Conservation (phyloP, 108 stramenopile genomes). For the Conticribra guillardii region DNA sequence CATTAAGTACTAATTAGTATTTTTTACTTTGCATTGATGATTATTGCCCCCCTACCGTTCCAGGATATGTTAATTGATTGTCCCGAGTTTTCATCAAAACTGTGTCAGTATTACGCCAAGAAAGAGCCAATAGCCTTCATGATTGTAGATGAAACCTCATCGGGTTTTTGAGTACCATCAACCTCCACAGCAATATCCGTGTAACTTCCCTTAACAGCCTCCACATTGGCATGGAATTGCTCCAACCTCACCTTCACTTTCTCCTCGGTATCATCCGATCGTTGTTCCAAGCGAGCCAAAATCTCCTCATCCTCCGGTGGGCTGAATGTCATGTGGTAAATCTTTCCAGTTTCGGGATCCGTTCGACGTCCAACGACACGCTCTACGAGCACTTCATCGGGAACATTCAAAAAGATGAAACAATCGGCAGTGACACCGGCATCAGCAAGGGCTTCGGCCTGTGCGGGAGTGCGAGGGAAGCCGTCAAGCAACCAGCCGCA, state of each 20-base stretch:
- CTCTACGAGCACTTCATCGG: constrained; percentile 91
- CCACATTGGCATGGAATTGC: constrained; percentile 90
- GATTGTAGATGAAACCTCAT: constrained; percentile 56
- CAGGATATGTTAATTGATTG: too few species aligned
- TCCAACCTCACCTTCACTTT: constrained; percentile 91
- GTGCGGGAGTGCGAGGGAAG: constrained; percentile 94
- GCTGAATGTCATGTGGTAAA: constrained; percentile 95
- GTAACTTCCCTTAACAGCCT: constrained; percentile 79
- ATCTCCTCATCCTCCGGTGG: constrained; percentile 88
- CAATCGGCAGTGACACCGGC: constrained; percentile 86
- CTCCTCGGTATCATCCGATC: constrained; percentile 97
- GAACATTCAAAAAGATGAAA: constrained; percentile 94
- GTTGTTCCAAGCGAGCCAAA: constrained; percentile 77
- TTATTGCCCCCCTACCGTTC: too few species aligned
- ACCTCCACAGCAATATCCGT: constrained; percentile 75
- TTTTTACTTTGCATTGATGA: too few species aligned
- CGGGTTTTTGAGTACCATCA: constrained; percentile 74
- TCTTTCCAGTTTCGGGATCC: constrained; percentile 95
- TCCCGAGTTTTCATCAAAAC: too few species aligned
- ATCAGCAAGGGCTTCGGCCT: constrained; percentile 88
- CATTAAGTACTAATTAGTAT: too few species aligned
- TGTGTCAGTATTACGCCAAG: constrained; percentile 37
- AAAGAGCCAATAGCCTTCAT: constrained; percentile 41
- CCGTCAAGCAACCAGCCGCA: constrained; percentile 98
- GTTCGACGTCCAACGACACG: constrained; percentile 95